Percentiles rank a stretch among this genome's conserved stretches.
These are phyloP conservation scores for Coleophoma cylindrospora DNA, from an alignment of 2,329 filamentous ascomycete species.

Conservation along the genomic window DNA sequence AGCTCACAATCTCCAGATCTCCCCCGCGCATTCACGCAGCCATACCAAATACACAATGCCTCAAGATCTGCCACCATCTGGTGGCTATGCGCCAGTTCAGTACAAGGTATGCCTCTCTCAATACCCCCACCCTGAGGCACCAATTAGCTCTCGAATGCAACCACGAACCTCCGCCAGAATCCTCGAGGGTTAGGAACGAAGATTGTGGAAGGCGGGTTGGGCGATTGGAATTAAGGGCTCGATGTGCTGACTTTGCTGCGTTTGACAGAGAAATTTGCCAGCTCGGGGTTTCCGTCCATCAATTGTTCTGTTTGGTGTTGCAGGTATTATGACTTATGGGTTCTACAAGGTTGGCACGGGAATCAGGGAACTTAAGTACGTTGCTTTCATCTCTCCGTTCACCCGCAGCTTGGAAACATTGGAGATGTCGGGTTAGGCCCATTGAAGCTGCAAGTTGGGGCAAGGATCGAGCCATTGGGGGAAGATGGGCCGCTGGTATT, in stretches of 20 bases:
- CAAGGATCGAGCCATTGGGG: not conserved
- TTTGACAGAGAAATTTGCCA: slow-evolving; percentile 77
- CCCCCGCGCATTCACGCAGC: not conserved
- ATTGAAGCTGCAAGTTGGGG: not conserved
- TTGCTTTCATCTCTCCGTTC: not conserved
- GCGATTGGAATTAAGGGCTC: not conserved
- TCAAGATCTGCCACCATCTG: slow-evolving; percentile 94
- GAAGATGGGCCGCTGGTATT: slow-evolving; percentile 1
- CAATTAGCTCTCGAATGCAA: not conserved
- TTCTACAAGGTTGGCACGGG: slow-evolving; percentile 83
- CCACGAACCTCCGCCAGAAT: no score
- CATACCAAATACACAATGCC: slow-evolving; percentile 58
- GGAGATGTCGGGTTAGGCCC: no score
- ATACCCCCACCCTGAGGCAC: not conserved
- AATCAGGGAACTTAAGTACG: slow-evolving; percentile 87
- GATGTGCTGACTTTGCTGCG: slow-evolving; percentile 7
- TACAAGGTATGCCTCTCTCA: slow-evolving; percentile 68
- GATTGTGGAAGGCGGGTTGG: no score
- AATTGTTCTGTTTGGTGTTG: slow-evolving; percentile 71
- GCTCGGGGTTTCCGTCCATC: slow-evolving; percentile 83
- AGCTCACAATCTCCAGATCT: not conserved
- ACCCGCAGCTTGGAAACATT: not conserved
- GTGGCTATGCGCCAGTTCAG: slow-evolving; percentile 94
- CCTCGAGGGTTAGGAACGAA: no score
- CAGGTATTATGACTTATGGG: slow-evolving; percentile 78